phyloP scores from a whole-genome alignment of 2,329 filamentous ascomycete species.

The Xylariales sp. region DNA sequence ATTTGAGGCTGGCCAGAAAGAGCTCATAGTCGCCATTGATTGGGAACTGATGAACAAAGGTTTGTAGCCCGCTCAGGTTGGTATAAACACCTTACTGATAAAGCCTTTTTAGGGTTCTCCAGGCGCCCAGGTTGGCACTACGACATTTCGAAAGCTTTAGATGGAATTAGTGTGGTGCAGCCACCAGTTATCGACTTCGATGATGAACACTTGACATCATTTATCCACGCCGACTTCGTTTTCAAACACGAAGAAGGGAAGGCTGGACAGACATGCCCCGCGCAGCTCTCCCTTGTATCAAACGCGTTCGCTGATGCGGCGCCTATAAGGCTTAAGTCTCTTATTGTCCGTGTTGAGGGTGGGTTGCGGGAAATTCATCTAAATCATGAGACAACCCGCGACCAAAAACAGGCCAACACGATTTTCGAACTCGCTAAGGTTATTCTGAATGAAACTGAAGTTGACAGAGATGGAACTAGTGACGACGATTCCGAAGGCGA shows the following conservation, averaged over 20 bases:
- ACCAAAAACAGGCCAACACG: constrained; percentile 25
- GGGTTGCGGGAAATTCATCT: constrained; percentile 67
- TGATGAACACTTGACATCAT: constrained; percentile 64
- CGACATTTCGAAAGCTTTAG: constrained; percentile 67
- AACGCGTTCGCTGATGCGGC: constrained; percentile 64
- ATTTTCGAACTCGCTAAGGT: constrained; percentile 39
- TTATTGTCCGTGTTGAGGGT: constrained; percentile 68
- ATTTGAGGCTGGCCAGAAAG: constrained; percentile 61
- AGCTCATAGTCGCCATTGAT: constrained; percentile 70
- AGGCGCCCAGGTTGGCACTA: constrained; percentile 69
- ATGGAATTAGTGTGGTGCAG: constrained; percentile 57
- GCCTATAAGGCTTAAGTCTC: constrained; percentile 62
- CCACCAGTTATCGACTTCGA: constrained; percentile 64
- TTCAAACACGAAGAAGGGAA: constrained; percentile 70
- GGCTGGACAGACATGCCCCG: constrained; percentile 68
- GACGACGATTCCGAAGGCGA: constrained; percentile 44
- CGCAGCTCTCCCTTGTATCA: constrained; percentile 69
- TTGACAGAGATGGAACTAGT: constrained; percentile 47
- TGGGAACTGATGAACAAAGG: constrained; percentile 72
- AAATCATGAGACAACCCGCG: constrained; percentile 53
- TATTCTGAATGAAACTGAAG: constrained; percentile 41
- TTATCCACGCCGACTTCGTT: constrained; percentile 65
- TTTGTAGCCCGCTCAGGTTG: constrained; percentile 51
- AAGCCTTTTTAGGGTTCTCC: constrained; percentile 60
- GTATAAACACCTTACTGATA: constrained; percentile 33